Conservation (phyloP, 176 grass and related monocot genomes). For the Chrysopogon serrulatus region DNA sequence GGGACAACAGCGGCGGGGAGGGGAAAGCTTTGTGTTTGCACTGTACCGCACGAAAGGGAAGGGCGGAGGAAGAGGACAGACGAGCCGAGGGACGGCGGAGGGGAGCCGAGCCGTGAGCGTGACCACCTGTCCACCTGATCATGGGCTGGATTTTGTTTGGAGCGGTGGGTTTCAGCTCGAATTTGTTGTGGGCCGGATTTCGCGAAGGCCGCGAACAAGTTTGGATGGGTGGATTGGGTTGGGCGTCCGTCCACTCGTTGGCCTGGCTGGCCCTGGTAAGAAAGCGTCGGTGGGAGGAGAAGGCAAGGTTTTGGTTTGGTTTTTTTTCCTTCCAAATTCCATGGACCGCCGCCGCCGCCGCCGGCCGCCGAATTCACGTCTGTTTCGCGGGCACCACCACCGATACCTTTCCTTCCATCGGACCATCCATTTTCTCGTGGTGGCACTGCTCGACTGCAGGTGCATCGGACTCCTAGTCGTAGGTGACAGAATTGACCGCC, state of each 20-base stretch:
- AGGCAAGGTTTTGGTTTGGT: not conserved
- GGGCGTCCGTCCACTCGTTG: not conserved
- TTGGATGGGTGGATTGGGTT: not conserved
- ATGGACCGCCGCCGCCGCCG: not conserved
- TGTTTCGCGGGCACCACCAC: not conserved
- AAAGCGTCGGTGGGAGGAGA: not conserved
- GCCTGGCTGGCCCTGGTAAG: too few species aligned
- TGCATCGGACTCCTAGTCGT: not conserved
- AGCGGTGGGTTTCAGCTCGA: not conserved
- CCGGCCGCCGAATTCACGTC: not conserved
- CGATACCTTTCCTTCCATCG: not conserved
- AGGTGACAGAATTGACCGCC: constrained; percentile 35
- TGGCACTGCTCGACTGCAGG: not conserved
- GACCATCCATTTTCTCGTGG: constrained; percentile 20
- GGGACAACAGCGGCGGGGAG: not conserved
- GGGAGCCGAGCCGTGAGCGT: not conserved
- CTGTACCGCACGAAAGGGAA: constrained; percentile 21
- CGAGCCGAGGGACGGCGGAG: not conserved
- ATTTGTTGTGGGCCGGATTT: not conserved
- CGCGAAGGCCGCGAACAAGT: not conserved
- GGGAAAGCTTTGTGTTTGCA: constrained; percentile 3
- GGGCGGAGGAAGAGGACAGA: constrained; percentile 25
- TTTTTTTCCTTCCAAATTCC: not conserved
- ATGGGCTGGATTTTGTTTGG: not conserved
- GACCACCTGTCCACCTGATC: too few species aligned